A percentile compares a stretch with the other conserved stretches of the same genome.
Evolutionary conservation across 2,329 filamentous ascomycete species (phyloP).

Genomic region (Colletotrichum simmondsii): DNA sequence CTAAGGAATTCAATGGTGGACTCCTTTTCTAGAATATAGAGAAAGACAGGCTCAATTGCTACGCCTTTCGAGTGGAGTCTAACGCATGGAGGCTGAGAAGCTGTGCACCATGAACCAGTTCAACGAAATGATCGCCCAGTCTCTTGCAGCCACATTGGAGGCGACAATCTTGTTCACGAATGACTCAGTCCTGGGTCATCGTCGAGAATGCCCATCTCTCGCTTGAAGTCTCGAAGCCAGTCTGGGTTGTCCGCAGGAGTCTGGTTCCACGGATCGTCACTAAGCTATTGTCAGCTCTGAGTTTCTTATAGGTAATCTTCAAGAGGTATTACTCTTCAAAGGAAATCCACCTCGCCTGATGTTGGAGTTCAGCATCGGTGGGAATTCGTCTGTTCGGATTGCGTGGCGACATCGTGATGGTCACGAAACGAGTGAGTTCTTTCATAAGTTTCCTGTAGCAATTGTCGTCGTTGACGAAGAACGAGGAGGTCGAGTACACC

Average conservation of each 20-base stretch:
- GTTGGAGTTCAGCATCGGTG: constrained; percentile 48
- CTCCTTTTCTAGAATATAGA: too few species aligned
- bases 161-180: background rate
- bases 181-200: background rate
- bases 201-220: constrained; percentile 16
- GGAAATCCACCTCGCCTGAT: constrained; percentile 46
- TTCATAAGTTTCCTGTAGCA: constrained; percentile 39
- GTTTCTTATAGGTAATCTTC: background rate
- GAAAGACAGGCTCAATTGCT: too few species aligned
- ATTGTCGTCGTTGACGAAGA: constrained; percentile 39
- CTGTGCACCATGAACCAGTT: too few species aligned
- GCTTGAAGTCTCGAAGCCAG: constrained; percentile 41
- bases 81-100: too few species aligned
- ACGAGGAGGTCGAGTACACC: background rate
- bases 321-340: constrained; percentile 39
- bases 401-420: constrained; percentile 40
- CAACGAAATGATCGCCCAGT: too few species aligned
- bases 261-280: constrained; percentile 52
- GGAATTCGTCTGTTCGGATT: constrained; percentile 43
- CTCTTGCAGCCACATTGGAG: background rate
- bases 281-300: background rate
- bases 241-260: constrained; percentile 48
- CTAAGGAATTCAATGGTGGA: too few species aligned
- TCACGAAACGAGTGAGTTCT: constrained; percentile 34
- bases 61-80: too few species aligned